phyloP scores from a whole-genome alignment of 23 red algal species.

The Gracilaria caudata region DNA sequence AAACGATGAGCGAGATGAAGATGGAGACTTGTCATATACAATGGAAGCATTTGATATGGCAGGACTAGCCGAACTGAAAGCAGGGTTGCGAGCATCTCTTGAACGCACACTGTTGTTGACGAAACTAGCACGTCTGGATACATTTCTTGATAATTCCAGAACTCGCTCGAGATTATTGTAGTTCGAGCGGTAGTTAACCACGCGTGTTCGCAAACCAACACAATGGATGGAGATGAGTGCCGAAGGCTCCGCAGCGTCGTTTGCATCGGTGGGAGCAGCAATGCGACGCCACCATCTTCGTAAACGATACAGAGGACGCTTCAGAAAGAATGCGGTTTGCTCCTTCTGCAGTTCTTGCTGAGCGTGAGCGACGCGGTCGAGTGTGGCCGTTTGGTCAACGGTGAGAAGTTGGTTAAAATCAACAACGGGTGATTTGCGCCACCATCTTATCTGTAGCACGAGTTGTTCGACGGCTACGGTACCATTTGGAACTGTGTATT shows the following conservation, averaged over 20 bases:
- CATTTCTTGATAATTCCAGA: neutral
- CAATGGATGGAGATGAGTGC: conserved; percentile 48
- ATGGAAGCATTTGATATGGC: conserved; percentile 25
- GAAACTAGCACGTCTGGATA: conserved; percentile 10
- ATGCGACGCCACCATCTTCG: conserved; percentile 50
- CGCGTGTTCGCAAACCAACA: conserved; percentile 45
- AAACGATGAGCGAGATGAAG: conserved; percentile 32
- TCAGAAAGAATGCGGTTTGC: conserved; percentile 50
- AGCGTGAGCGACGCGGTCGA: conserved; percentile 45
- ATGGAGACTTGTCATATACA: neutral
- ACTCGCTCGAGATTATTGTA: conserved; percentile 9
- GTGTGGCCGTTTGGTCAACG: conserved; percentile 29
- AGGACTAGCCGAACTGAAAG: neutral
- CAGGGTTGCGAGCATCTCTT: neutral
- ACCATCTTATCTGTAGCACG: conserved; percentile 61
- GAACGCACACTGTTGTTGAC: conserved; percentile 29
- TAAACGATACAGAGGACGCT: conserved; percentile 51
- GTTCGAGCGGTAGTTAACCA: conserved; percentile 44
- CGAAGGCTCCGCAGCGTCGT: conserved; percentile 26
- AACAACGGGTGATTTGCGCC: conserved; percentile 39
- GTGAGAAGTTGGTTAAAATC: conserved; percentile 46
- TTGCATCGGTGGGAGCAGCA: conserved; percentile 15
- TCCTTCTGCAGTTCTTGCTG: conserved; percentile 42
- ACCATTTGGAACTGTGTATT: conserved; percentile 48
- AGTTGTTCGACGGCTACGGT: conserved; percentile 53